These are phyloP conservation scores for Hsuehochloa calcarea DNA, from an alignment of 176 grass and related monocot species.

Conservation along the genomic window DNA sequence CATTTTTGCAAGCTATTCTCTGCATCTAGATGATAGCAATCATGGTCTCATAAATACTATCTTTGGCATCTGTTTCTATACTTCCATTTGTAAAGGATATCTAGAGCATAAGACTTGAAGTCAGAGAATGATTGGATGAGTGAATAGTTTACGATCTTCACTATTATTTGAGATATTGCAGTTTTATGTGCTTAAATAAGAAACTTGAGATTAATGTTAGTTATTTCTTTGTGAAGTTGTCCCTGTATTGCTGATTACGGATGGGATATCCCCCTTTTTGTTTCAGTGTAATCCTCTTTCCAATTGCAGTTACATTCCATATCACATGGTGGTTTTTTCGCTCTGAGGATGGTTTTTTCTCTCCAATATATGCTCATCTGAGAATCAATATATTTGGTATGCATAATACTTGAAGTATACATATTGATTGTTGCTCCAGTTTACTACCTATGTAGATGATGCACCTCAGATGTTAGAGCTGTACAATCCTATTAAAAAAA, in stretches of 20 bases:
- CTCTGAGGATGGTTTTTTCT: fast-evolving
- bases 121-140: background rate
- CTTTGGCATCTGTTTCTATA: background rate
- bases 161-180: background rate
- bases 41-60: background rate
- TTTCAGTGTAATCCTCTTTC: too few relatives aligned
- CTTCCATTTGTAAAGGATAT: background rate
- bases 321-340: fast-evolving
- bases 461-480: background rate
- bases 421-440: too few relatives aligned
- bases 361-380: fast-evolving
- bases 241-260: too few relatives aligned
- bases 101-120: background rate
- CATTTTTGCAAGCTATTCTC: background rate
- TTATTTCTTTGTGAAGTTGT: too few relatives aligned
- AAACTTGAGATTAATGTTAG: fast-evolving
- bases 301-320: fast-evolving
- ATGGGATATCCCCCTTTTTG: too few relatives aligned
- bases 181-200: background rate
- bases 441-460: conserved; percentile 11
- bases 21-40: background rate
- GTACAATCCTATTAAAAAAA: background rate
- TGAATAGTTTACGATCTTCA: conserved; percentile 15
- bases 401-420: too few relatives aligned
- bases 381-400: too few relatives aligned